Conservation (phyloP, 1,139 yeast species). For the Eremothecium sinecaudum region DNA sequence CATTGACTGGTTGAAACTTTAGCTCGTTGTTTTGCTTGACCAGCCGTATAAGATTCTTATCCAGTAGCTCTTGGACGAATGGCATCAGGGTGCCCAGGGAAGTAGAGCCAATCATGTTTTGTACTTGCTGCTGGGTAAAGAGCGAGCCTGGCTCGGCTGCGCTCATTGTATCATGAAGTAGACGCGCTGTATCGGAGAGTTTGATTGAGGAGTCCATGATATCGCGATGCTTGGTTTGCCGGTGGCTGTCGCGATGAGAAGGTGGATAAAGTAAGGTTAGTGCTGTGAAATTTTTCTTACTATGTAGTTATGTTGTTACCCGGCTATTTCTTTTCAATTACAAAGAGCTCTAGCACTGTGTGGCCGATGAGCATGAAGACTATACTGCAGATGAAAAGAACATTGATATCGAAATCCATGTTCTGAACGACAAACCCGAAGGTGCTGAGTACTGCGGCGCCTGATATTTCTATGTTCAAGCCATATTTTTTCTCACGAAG, state of each 20-base stretch:
- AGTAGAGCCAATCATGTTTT: constrained; percentile 35
- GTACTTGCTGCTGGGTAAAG: constrained; percentile 54
- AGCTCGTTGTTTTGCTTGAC: constrained; percentile 55
- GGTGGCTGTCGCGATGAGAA: too few relatives aligned
- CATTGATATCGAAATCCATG: constrained; percentile 52
- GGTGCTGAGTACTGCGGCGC: constrained; percentile 89
- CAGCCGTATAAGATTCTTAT: constrained; percentile 57
- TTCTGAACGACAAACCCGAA: constrained; percentile 87
- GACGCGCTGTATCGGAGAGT: constrained; percentile 43
- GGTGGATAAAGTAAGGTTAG: too few relatives aligned
- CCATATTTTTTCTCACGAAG: constrained; percentile 86
- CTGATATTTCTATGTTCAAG: constrained; percentile 92
- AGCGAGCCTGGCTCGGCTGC: constrained; percentile 38
- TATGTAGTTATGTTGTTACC: constrained; percentile 3
- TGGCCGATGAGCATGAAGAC: constrained; percentile 62
- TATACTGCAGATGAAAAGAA: constrained; percentile 42
- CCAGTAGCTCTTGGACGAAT: constrained; percentile 56
- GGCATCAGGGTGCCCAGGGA: constrained; percentile 42
- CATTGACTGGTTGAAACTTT: constrained; percentile 63
- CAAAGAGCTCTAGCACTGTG: constrained; percentile 57
- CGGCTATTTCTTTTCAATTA: constrained; percentile 60
- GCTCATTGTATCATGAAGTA: constrained; percentile 53
- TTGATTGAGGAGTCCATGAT: constrained; percentile 14
- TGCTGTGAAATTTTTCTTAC: constrained; percentile 3
- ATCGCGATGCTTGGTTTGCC: too few relatives aligned